phyloP scores from a whole-genome alignment of 2,329 filamentous ascomycete genomes.

The Botrytis fragariae region DNA sequence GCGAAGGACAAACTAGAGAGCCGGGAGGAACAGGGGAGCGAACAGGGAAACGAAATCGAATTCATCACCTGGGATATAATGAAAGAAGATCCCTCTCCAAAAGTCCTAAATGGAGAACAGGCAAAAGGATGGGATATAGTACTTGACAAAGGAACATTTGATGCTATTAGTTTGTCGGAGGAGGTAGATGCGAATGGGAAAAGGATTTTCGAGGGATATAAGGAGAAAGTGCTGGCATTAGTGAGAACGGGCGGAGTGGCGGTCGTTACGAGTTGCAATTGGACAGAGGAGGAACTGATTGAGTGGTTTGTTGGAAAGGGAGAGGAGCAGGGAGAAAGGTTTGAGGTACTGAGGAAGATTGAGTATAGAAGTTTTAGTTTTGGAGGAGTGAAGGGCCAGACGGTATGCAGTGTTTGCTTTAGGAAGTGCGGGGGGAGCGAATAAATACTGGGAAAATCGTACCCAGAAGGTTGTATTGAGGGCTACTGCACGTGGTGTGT shows the following conservation, averaged over 20 bases:
- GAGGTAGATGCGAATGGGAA: slow-evolving; percentile 53
- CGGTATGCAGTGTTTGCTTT: slow-evolving; percentile 85
- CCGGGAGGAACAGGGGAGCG: slow-evolving; percentile 29
- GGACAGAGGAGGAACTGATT: slow-evolving; percentile 85
- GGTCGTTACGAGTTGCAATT: slow-evolving; percentile 94
- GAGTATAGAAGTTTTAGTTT: slow-evolving; percentile 87
- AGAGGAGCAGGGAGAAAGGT: slow-evolving; percentile 33
- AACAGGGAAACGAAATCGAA: slow-evolving; percentile 27
- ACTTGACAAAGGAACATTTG: slow-evolving; percentile 97
- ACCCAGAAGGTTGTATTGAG: background rate
- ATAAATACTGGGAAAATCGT: background rate
- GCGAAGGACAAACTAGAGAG: slow-evolving; percentile 40
- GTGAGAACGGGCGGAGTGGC: slow-evolving; percentile 71
- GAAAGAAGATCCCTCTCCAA: slow-evolving; percentile 40
- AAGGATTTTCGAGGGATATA: slow-evolving; percentile 73
- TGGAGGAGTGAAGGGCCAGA: slow-evolving; percentile 83
- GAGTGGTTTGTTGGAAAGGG: slow-evolving; percentile 68
- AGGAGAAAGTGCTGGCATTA: slow-evolving; percentile 62
- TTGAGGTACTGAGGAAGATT: slow-evolving; percentile 61
- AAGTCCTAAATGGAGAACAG: slow-evolving; percentile 26
- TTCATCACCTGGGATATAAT: slow-evolving; percentile 56
- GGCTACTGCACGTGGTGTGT: background rate
- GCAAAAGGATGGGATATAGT: slow-evolving; percentile 75
- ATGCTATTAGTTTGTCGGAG: slow-evolving; percentile 78
- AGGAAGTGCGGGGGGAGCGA: slow-evolving; percentile 42